A percentile compares a stretch with the other conserved stretches of the same genome.
phyloP scores from a whole-genome alignment of 1,284 basidiomycete genomes.

The Pseudomicrostroma phylloplanum region DNA sequence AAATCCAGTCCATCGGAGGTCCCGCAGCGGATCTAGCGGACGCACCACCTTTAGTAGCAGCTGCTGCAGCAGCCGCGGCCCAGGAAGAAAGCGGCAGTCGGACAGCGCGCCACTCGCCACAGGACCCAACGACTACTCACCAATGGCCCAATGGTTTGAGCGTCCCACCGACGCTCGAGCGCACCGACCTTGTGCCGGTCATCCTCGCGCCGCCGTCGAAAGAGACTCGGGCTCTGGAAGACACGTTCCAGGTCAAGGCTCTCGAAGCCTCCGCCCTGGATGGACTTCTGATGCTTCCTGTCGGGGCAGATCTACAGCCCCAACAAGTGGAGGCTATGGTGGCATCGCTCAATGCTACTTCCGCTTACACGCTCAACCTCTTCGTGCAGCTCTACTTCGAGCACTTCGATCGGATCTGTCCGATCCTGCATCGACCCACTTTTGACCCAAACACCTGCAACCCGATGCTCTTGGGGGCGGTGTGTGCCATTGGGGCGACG shows the following conservation, averaged over 20 bases:
- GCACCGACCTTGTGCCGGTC: background rate
- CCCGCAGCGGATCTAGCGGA: too few relatives aligned
- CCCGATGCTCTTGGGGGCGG: slow-evolving; percentile 11
- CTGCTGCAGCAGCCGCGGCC: too few relatives aligned
- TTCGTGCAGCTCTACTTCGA: slow-evolving; percentile 22
- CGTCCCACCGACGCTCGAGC: background rate
- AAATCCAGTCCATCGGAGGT: background rate
- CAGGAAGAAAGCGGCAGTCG: too few relatives aligned
- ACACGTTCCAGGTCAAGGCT: slow-evolving; percentile 6
- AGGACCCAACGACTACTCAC: background rate
- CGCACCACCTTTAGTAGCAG: too few relatives aligned
- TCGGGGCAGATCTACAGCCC: background rate
- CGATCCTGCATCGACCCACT: slow-evolving; percentile 20
- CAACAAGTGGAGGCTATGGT: background rate
- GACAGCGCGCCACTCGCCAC: too few relatives aligned
- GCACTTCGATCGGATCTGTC: slow-evolving; percentile 18
- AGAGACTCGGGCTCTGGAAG: background rate
- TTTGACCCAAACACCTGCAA: slow-evolving; percentile 17
- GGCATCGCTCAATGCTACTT: background rate
- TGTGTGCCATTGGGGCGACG: slow-evolving; percentile 9
- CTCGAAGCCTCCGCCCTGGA: slow-evolving; percentile 4
- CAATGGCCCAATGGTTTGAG: slow-evolving; percentile 8
- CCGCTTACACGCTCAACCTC: slow-evolving; percentile 12
- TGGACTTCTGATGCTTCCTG: background rate
- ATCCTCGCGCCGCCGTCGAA: background rate